Percentiles rank a stretch among this genome's conserved stretches.
These are phyloP conservation scores for Sordariomycetes sp. DNA, from an alignment of 2,329 filamentous ascomycete species.

Conservation along the genomic window DNA sequence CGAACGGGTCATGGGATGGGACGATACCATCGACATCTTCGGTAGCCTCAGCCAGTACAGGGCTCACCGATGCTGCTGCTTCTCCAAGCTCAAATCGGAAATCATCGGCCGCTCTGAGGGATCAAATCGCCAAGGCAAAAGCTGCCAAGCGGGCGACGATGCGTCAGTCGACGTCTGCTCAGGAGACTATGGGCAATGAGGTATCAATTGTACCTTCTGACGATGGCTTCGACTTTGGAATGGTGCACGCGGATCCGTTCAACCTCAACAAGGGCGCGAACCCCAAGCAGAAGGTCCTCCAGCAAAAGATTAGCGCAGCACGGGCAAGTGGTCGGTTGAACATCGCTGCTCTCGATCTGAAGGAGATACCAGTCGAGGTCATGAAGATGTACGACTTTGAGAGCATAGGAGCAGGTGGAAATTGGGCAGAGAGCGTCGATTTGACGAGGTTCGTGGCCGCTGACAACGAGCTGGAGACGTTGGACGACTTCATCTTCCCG, in stretches of 20 bases:
- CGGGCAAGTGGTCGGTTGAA: slow-evolving; percentile 76
- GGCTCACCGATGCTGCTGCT: slow-evolving; percentile 8
- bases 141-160: slow-evolving; percentile 59
- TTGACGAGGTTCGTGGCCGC: slow-evolving; percentile 76
- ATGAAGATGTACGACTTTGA: slow-evolving; percentile 85
- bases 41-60: slow-evolving; percentile 8
- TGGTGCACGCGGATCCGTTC: slow-evolving; percentile 55
- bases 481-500: slow-evolving; percentile 71
- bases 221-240: slow-evolving; percentile 36
- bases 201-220: slow-evolving; percentile 36
- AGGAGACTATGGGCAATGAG: slow-evolving; percentile 7
- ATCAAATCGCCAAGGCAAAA: slow-evolving; percentile 89
- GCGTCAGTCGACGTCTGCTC: slow-evolving; percentile 18
- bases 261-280: slow-evolving; percentile 52
- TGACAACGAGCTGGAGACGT: slow-evolving; percentile 74
- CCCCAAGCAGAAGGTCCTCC: slow-evolving; percentile 56
- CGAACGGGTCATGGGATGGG: slow-evolving; percentile 18
- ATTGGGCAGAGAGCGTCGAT: slow-evolving; percentile 90
- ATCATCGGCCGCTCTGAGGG: slow-evolving; percentile 72
- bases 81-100: slow-evolving; percentile 34
- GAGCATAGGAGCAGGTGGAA: slow-evolving; percentile 50
- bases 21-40: slow-evolving; percentile 13
- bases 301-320: slow-evolving; percentile 63
- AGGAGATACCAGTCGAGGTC: slow-evolving; percentile 72
- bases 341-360: slow-evolving; percentile 75